phyloP scores from a whole-genome alignment of 2,329 filamentous ascomycete species.

The Aspergillus fructus region DNA sequence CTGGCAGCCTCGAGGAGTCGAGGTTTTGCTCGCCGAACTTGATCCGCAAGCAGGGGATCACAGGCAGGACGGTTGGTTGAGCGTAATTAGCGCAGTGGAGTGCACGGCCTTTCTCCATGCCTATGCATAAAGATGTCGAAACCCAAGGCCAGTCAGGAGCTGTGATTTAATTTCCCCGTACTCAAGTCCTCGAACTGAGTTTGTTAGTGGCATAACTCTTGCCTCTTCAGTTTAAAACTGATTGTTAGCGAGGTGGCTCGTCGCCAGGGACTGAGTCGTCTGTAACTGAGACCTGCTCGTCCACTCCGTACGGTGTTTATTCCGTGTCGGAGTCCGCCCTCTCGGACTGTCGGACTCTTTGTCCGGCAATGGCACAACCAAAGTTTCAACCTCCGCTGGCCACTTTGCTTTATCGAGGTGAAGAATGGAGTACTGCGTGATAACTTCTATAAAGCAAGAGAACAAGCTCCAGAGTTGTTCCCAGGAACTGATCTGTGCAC shows the following conservation, averaged over 20 bases:
- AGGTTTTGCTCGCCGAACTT: not conserved
- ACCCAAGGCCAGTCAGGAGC: not conserved
- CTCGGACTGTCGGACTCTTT: not conserved
- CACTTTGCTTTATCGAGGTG: no score
- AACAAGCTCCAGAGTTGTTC: not conserved
- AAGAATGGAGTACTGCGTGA: no score
- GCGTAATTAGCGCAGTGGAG: slow-evolving; percentile 7
- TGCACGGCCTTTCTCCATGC: not conserved
- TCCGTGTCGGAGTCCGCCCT: no score
- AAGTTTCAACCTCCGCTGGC: not conserved
- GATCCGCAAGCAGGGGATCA: not conserved
- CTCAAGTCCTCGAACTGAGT: not conserved
- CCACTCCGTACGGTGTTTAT: not conserved
- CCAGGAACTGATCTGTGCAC: not conserved
- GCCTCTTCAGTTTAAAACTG: not conserved
- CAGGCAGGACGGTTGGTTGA: not conserved
- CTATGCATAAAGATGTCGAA: not conserved
- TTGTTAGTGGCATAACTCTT: not conserved
- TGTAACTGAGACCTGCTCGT: no score
- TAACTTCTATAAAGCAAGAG: not conserved
- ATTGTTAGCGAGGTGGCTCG: not conserved
- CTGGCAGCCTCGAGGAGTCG: not conserved
- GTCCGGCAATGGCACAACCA: not conserved
- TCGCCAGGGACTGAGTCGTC: no score
- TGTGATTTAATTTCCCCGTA: slow-evolving; percentile 5